Evolutionary conservation across 306 rosid genomes (phyloP).

Genomic region (Calophaca sinica): DNA sequence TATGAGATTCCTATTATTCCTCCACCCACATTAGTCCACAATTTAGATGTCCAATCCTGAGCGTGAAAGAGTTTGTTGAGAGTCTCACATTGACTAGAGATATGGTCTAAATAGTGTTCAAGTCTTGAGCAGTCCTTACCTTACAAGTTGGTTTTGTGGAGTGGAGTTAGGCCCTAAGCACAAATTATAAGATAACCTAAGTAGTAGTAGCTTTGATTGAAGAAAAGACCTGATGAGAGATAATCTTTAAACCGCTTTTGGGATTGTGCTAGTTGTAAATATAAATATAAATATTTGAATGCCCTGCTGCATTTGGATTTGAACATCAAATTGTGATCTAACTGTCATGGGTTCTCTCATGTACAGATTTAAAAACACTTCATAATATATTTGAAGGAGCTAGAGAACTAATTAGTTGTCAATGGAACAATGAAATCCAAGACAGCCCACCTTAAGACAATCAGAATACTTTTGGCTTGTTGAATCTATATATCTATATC

Average conservation of each 20-base stretch:
- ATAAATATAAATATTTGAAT: not conserved
- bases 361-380: constrained; percentile 30
- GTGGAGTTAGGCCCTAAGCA: too few species aligned
- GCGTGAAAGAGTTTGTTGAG: too few species aligned
- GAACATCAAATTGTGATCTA: constrained; percentile 11
- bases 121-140: too few species aligned
- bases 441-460: constrained; percentile 19
- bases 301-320: constrained; percentile 8
- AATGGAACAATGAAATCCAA: constrained; percentile 24
- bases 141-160: too few species aligned
- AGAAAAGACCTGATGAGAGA: constrained; percentile 4
- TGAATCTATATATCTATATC: constrained; percentile 1
- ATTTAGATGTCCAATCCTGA: too few species aligned
- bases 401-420: constrained; percentile 24
- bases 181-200: not conserved
- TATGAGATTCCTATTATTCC: too few species aligned
- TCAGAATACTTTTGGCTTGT: constrained; percentile 9
- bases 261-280: constrained; percentile 6
- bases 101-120: too few species aligned
- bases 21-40: too few species aligned
- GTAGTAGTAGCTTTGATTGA: constrained; percentile 17
- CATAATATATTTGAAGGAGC: constrained; percentile 8
- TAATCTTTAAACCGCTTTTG: constrained; percentile 26
- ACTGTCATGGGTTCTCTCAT: constrained; percentile 3
- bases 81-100: too few species aligned